Conservation (phyloP, 495 filamentous ascomycete genomes). For the Xylaria intraflava region DNA sequence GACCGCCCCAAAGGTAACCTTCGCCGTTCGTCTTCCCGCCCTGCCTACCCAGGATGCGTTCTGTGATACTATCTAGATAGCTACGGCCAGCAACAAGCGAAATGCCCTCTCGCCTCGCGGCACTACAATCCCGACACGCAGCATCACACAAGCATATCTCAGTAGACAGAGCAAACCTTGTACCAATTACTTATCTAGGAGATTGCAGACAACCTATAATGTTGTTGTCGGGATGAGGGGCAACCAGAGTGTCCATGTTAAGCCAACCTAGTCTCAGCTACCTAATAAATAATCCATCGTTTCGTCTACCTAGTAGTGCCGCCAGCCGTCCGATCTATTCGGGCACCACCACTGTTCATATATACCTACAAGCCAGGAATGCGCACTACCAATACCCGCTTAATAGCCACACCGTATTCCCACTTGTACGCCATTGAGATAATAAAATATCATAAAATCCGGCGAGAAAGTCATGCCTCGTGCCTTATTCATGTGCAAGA, state of each 20-base stretch:
- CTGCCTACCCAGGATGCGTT: no score
- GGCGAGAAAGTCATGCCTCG: slow-evolving; percentile 9
- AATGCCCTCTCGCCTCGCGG: no score
- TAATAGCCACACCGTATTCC: slow-evolving; percentile 4
- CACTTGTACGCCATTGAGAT: slow-evolving; percentile 9
- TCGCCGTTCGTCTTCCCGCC: no score
- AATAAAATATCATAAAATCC: slow-evolving; percentile 8
- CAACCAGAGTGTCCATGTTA: slow-evolving; percentile 36
- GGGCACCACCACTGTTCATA: slow-evolving; percentile 3
- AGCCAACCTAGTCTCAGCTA: slow-evolving; percentile 23
- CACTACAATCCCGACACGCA: not conserved
- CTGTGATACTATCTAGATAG: no score
- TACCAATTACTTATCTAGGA: not conserved
- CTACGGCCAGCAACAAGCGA: no score
- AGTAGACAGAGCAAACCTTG: not conserved
- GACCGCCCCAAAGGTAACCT: no score
- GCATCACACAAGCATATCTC: not conserved
- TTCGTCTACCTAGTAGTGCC: slow-evolving; percentile 1
- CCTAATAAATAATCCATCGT: not conserved
- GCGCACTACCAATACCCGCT: slow-evolving; percentile 10
- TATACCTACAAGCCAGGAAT: slow-evolving; percentile 12
- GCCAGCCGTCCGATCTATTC: slow-evolving; percentile 10
- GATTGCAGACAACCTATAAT: not conserved
- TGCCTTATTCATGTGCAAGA: slow-evolving; percentile 1
- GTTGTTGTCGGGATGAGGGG: not conserved